A percentile compares a stretch with the other conserved stretches of the same genome.
phyloP scores from a whole-genome alignment of 768 basidiomycete genomes.

The Amanita muscaria region DNA sequence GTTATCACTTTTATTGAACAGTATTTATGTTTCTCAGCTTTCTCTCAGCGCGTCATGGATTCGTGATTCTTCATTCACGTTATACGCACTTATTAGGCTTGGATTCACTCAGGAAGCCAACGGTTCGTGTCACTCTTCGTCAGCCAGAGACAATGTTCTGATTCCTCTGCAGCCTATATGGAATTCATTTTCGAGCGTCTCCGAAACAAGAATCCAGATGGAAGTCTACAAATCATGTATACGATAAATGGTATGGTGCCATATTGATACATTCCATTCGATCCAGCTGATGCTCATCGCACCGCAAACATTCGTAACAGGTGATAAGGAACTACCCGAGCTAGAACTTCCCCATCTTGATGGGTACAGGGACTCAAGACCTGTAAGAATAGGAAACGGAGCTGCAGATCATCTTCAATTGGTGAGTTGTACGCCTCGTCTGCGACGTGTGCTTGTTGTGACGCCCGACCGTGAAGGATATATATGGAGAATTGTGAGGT shows the following conservation, averaged over 20 bases:
- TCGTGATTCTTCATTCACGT: conserved; percentile 91
- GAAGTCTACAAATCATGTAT: conserved; percentile 94
- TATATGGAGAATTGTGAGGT: conserved; percentile 86
- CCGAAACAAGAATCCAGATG: conserved; percentile 79
- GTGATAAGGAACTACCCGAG: conserved; percentile 75
- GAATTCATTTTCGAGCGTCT: conserved; percentile 85
- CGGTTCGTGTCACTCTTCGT: conserved; percentile 28
- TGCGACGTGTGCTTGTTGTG: not conserved
- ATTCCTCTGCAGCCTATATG: conserved; percentile 57
- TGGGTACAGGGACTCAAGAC: conserved; percentile 79
- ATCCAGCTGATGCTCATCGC: conserved; percentile 4
- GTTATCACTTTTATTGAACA: conserved; percentile 7
- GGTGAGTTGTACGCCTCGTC: conserved; percentile 32
- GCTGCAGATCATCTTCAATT: conserved; percentile 91
- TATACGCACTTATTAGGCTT: conserved; percentile 88
- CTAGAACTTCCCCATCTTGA: conserved; percentile 80
- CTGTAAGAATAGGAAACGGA: conserved; percentile 91
- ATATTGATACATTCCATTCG: not conserved
- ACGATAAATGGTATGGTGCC: conserved; percentile 70
- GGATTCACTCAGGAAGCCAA: conserved; percentile 93
- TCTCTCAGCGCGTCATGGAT: conserved; percentile 70
- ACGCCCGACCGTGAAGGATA: conserved; percentile 52
- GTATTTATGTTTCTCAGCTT: not conserved
- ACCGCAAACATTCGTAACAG: conserved; percentile 23
- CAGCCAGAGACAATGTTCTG: not conserved